These are phyloP conservation scores for Mychonastes homosphaera DNA, from an alignment of 139 green algal genomes.

Conservation along the genomic window DNA sequence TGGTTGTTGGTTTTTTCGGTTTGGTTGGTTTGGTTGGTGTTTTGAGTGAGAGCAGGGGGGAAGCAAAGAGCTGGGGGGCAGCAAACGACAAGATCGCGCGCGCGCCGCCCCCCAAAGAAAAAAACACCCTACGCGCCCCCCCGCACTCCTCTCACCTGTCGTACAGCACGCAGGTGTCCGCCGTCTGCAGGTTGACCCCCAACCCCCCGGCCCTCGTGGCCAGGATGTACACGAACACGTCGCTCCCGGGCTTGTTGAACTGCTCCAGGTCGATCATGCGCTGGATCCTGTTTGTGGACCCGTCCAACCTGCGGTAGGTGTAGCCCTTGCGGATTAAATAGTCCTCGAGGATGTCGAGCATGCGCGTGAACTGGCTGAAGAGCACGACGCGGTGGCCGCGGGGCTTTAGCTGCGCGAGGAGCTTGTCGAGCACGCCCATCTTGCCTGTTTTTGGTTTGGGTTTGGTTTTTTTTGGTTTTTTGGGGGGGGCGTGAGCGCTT, in stretches of 20 bases:
- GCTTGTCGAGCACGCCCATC: slow-evolving; percentile 53
- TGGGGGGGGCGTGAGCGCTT: neutral
- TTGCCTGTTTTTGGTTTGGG: slow-evolving; percentile 18
- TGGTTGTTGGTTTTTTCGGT: no score
- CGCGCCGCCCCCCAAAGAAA: no score
- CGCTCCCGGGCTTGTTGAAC: slow-evolving; percentile 53
- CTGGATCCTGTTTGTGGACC: slow-evolving; percentile 51
- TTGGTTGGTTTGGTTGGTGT: no score
- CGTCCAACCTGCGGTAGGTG: slow-evolving; percentile 57
- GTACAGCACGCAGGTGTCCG: slow-evolving; percentile 42
- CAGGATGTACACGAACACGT: slow-evolving; percentile 46
- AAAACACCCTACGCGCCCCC: no score
- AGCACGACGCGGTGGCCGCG: slow-evolving; percentile 68
- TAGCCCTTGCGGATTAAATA: slow-evolving; percentile 39
- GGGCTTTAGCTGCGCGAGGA: slow-evolving; percentile 56
- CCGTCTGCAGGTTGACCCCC: slow-evolving; percentile 43
- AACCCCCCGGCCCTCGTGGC: slow-evolving; percentile 58
- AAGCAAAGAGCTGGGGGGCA: no score
- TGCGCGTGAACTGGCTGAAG: slow-evolving; percentile 63
- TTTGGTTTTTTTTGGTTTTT: neutral
- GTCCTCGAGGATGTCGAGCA: slow-evolving; percentile 67
- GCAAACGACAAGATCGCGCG: no score
- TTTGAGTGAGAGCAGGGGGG: no score
- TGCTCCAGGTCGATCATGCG: slow-evolving; percentile 56
- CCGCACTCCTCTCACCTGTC: no score